Percentiles rank a stretch among this genome's conserved stretches.
These are phyloP conservation scores for Lasiodiplodia hormozganensis DNA, from an alignment of 2,329 filamentous ascomycete species.

Conservation along the genomic window DNA sequence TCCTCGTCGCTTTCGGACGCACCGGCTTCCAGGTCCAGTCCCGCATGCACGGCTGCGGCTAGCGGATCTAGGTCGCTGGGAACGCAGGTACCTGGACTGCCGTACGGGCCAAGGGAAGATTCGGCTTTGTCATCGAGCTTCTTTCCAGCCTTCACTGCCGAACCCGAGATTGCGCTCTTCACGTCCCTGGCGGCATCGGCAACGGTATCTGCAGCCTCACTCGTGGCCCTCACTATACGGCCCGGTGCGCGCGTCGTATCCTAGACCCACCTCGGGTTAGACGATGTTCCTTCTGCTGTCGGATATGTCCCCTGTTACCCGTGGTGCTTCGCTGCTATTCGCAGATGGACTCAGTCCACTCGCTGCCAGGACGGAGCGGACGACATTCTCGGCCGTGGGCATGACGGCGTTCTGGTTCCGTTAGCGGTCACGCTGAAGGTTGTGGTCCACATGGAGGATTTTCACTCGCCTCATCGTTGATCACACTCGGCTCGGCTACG, in stretches of 20 bases:
- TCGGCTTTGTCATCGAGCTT: slow-evolving; percentile 25
- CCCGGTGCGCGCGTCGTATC: slow-evolving; percentile 21
- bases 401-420: slow-evolving; percentile 21
- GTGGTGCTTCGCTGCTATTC: slow-evolving; percentile 4
- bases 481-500: slow-evolving; percentile 16
- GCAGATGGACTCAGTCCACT: slow-evolving; percentile 15
- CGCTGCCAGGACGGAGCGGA: slow-evolving; percentile 13
- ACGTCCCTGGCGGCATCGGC: slow-evolving; percentile 20
- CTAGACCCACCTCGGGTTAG: slow-evolving; percentile 25
- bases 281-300: slow-evolving; percentile 7
- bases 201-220: slow-evolving; percentile 25
- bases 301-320: slow-evolving; percentile 23
- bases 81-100: slow-evolving; percentile 41
- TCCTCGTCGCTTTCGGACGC: slow-evolving; percentile 1
- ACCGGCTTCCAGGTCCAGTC: slow-evolving; percentile 11
- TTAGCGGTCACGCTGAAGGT: slow-evolving; percentile 7
- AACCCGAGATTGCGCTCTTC: slow-evolving; percentile 23
- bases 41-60: slow-evolving; percentile 39
- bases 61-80: slow-evolving; percentile 45
- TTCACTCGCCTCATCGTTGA: slow-evolving; percentile 26
- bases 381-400: slow-evolving; percentile 26
- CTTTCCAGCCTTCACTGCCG: slow-evolving; percentile 28
- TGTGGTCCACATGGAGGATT: not conserved
- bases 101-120: slow-evolving; percentile 40
- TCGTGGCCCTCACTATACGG: slow-evolving; percentile 19